Evolutionary conservation across 1,139 yeast genomes (phyloP), one percentile per base, ranked within the genome.

Genomic region (Meyerozyma athensensis): DNA sequence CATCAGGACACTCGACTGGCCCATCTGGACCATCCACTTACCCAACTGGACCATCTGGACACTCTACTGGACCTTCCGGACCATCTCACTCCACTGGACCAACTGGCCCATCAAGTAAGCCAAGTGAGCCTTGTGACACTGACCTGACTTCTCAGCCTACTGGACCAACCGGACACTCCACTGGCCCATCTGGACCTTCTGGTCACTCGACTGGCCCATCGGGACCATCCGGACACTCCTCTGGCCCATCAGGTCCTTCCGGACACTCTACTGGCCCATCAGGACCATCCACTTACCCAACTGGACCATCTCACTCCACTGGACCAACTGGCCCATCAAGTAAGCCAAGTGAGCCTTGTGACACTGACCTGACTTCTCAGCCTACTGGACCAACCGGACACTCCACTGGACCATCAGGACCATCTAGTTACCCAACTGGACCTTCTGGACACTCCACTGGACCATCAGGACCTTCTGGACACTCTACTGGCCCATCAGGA

Each of bases 81-180:
- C 23, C 23, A 8, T 8, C 23, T 7, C 10, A 21, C 10, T 10
- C 23, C 10, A 21, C 23, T 21, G 10, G 10, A 21, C 23, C 23
- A 21, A 21, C 23, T 21, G 30, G 30, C n/a, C 30, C 30, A 5
- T 16, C 30, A 13, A 26, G 18, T 26, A n/a, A 26, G 10, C n/a
- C 30, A n/a, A 9, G 13, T 26, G 30, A 13, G 4, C 30, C 30
- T 3, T n/a, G 16, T 14, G 30, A 16, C 26, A 22, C n/a, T n/a
- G n/a, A n/a, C n/a, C n/a, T n/a, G 10, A 7, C 23, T 21, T 8
- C 23, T 7, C 10, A 21, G 7, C 23, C 23, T 21, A 21, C 23
- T 10, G 23, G 23, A 21, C 23, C 23, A 21, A 21, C 23, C 10
- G 10, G 10, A 21, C 23, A n/a, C n/a, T n/a, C 23, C 7, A 21